phyloP scores from a whole-genome alignment of 768 basidiomycete genomes.

The Suillus discolor region DNA sequence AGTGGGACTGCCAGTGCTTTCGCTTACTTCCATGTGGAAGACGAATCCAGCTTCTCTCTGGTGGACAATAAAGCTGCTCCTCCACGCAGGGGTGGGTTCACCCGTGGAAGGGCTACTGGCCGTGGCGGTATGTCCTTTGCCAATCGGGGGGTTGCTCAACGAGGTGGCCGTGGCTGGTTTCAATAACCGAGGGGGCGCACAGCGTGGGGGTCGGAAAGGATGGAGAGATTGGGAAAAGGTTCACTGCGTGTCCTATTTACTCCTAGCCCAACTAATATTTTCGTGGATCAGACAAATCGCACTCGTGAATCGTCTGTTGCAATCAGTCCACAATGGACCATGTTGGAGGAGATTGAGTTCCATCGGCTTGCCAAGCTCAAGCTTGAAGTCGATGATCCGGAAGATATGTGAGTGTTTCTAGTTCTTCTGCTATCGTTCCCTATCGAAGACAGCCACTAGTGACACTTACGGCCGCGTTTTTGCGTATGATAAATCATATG shows the following conservation, averaged over 20 bases:
- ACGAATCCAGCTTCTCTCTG: slow-evolving; percentile 94
- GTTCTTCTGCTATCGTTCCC: not conserved
- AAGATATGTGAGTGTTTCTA: slow-evolving; percentile 71
- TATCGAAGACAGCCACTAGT: slow-evolving; percentile 38
- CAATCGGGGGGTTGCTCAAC: slow-evolving; percentile 44
- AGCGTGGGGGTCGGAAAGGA: slow-evolving; percentile 54
- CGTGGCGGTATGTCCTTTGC: slow-evolving; percentile 38
- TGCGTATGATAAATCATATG: slow-evolving; percentile 92
- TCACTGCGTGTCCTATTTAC: not conserved
- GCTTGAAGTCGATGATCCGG: slow-evolving; percentile 91
- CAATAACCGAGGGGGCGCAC: slow-evolving; percentile 46
- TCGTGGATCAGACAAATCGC: slow-evolving; percentile 62
- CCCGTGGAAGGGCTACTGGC: slow-evolving; percentile 46
- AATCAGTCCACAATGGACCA: slow-evolving; percentile 90
- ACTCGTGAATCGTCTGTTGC: slow-evolving; percentile 91
- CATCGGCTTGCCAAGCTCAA: slow-evolving; percentile 87
- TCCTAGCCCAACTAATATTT: slow-evolving; percentile 12
- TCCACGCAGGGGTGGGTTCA: slow-evolving; percentile 70
- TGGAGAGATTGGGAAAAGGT: slow-evolving; percentile 98
- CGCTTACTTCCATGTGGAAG: slow-evolving; percentile 97
- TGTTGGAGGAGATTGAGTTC: slow-evolving; percentile 98
- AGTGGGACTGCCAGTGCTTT: slow-evolving; percentile 91
- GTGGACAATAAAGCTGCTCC: slow-evolving; percentile 85
- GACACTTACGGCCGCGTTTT: slow-evolving; percentile 89
- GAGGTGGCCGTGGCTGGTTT: slow-evolving; percentile 48